Conservation (phyloP, 331 rosid species). For the Pyrus hybrid region DNA sequence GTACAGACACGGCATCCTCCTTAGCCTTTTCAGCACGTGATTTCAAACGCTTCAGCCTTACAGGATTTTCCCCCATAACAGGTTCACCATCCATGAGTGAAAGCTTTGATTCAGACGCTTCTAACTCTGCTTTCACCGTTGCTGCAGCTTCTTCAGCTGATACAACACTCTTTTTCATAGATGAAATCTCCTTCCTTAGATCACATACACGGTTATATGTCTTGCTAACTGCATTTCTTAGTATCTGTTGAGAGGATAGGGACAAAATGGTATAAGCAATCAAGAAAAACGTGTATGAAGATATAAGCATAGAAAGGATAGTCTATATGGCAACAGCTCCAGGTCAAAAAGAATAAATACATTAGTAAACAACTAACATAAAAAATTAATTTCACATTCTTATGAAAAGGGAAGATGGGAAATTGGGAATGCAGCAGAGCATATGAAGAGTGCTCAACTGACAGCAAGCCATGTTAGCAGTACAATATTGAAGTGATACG, state of each 20-base stretch:
- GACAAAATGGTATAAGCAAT: neutral
- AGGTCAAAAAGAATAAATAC: neutral
- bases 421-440: neutral
- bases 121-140: conserved; percentile 56
- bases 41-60: conserved; percentile 68
- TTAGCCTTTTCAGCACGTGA: conserved; percentile 62
- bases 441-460: neutral
- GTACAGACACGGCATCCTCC: conserved; percentile 63
- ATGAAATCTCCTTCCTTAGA: conserved; percentile 79
- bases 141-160: conserved; percentile 67
- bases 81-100: conserved; percentile 92
- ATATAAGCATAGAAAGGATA: neutral
- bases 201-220: conserved; percentile 90
- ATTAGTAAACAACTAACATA: too few relatives aligned
- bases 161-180: conserved; percentile 48
- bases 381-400: neutral
- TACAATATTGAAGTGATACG: neutral
- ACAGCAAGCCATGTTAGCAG: neutral
- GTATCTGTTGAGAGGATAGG: conserved; percentile 37
- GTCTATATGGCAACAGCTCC: neutral
- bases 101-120: conserved; percentile 74
- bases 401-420: neutral
- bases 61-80: conserved; percentile 87
- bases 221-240: conserved; percentile 82
- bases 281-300: neutral